Base-by-base conservation (phyloP, 2,329 filamentous ascomycete genomes). In the Scleromitrula shiraiana region DNA sequence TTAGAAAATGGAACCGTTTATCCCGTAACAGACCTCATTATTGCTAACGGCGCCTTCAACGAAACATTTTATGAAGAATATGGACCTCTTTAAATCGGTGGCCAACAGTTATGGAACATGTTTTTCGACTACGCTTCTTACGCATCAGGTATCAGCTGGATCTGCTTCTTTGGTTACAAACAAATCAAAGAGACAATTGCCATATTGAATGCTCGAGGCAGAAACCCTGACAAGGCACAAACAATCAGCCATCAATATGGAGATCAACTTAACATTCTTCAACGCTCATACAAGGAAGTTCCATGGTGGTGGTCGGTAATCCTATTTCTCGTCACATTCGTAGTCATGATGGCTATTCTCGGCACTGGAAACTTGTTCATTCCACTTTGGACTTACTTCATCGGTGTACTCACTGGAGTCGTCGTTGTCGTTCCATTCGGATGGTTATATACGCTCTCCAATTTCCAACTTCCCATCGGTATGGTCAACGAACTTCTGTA, bases 51-150 rank as follows among this genome's bases (percentile, higher is more conserved):
- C 7, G 59, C 51, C 22, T 48, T 63, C 19, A 62, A 63, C 49
- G 52, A 70, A 53, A 72, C 70, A 1, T 68, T 66, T 1, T 73
- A 72, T 50, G 65, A 65, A 7, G 61, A 72, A 49, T 65, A 74
- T 27, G 78, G 78, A 0, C 73, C 73, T 2, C 66, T 77, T n/a
- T 78, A 78, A 53, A 72, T 79, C 45, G 74, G 78, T 1, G 64
- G 75, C 0, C 78, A 81, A 51, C 70, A 73, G 35, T 67, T 78
- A 3, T 82, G 77, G 77, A 61, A 64, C 4, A 76, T 76, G 52
- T 80, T 80, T 63, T 80, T 79, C 59, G 75, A 77, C 58, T 81
- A 80, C 48, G 76, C 78, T 5, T 73, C 76, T 7, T 75, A 78
- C 49, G 69, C 75, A 1, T 79, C 77, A 1, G 75, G 76, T 0